phyloP scores from a whole-genome alignment of 2,329 filamentous ascomycete genomes.

The Fusarium concolor region DNA sequence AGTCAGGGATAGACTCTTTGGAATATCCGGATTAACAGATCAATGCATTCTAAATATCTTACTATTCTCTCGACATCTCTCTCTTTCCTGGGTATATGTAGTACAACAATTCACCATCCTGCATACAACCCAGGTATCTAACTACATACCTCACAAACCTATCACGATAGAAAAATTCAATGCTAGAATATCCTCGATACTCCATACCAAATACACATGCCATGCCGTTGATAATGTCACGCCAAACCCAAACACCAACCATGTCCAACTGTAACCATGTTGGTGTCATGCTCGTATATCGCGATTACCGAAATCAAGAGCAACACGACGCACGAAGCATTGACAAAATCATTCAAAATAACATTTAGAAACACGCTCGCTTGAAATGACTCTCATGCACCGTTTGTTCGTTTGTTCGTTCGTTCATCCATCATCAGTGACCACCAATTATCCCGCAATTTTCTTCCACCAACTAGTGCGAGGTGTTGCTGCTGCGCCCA shows the following conservation, averaged over 20 bases:
- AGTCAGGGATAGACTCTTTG: not conserved
- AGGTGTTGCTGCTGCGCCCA: conserved; percentile 59
- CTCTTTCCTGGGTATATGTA: conserved; percentile 32
- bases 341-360: conserved; percentile 30
- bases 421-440: conserved; percentile 44
- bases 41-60: conserved; percentile 10
- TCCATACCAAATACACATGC: conserved; percentile 24
- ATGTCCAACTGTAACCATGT: not conserved
- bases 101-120: conserved; percentile 21
- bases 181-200: conserved; percentile 26
- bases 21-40: not conserved
- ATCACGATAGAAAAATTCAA: conserved; percentile 14
- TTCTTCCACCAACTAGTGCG: conserved; percentile 72
- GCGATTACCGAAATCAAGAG: conserved; percentile 20
- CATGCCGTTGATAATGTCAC: conserved; percentile 25
- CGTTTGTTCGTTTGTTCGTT: conserved; percentile 45
- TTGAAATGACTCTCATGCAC: conserved; percentile 41
- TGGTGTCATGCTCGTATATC: conserved; percentile 24
- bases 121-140: conserved; percentile 13
- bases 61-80: not conserved
- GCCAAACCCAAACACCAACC: conserved; percentile 19
- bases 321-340: conserved; percentile 3
- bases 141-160: not conserved
- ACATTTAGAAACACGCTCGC: conserved; percentile 44
- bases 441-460: conserved; percentile 55